phyloP scores from a whole-genome alignment of 176 grass and related monocot genomes.

The Elaeis guineensis region DNA sequence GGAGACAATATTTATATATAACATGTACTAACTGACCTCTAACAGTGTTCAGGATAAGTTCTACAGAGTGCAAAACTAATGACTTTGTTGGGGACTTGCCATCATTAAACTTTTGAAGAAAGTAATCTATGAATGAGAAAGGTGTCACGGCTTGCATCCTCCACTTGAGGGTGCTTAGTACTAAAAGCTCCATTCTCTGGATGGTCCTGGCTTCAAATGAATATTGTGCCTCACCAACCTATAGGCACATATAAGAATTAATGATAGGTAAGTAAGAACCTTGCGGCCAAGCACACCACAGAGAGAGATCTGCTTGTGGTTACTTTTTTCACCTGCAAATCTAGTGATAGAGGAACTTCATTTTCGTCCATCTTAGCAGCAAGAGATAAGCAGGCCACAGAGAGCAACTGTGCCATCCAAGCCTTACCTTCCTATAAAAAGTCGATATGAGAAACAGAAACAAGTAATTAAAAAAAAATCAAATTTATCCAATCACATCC shows the following conservation, averaged over 20 bases:
- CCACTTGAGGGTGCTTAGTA: conserved; percentile 53
- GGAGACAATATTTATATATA: too few relatives aligned
- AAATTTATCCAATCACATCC: too few relatives aligned
- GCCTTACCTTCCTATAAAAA: conserved; percentile 48
- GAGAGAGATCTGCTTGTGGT: too few relatives aligned
- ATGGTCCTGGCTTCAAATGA: conserved; percentile 47
- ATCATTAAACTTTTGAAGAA: conserved; percentile 39
- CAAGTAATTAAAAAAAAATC: conserved; percentile 1
- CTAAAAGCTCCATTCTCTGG: conserved; percentile 66
- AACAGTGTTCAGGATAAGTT: conserved; percentile 45
- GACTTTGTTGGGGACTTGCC: conserved; percentile 29
- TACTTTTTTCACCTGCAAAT: conserved; percentile 56
- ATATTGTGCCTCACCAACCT: conserved; percentile 37
- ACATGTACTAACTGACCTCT: conserved; percentile 36
- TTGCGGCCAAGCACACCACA: too few relatives aligned
- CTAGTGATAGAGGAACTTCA: conserved; percentile 39
- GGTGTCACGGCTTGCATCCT: conserved; percentile 75
- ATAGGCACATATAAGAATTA: too few relatives aligned
- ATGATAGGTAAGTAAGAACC: too few relatives aligned
- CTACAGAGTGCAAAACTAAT: conserved; percentile 29
- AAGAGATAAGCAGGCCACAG: conserved; percentile 71
- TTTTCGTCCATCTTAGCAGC: conserved; percentile 84
- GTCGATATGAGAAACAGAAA: conserved; percentile 1
- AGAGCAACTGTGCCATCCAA: conserved; percentile 69
- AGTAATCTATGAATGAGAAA: conserved; percentile 54